Evolutionary conservation across 306 rosid species (phyloP), one percentile per base, ranked within the genome.

Genomic region (Rosa chinensis): DNA sequence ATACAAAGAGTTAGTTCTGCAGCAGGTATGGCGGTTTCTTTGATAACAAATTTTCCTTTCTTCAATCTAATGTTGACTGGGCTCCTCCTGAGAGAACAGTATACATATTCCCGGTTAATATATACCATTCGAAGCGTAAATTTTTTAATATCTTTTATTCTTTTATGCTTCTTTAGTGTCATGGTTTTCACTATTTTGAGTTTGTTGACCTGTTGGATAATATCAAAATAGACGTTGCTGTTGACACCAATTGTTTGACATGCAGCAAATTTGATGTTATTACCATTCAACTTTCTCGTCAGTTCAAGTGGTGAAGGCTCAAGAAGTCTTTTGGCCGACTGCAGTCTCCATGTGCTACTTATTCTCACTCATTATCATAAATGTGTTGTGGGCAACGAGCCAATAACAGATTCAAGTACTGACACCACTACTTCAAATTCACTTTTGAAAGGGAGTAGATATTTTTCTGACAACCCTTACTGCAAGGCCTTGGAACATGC

Each of bases 1-100:
- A 85, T 96, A 37, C 98, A 91, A 78, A 90, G 92, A 84, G 99
- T 96, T 77, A 88, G 99, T 81, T 96, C 99, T 78, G 99, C 97
- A 74, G 98, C 99, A 84, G 97, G 99, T 96, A 88, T 77, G 82
- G 73, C 66, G 32, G 66, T 70, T 74, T 61, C 62, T 71, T 43
- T 66, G 55, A 13, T 58, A 25, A 43, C 7, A 16, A 1, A 59
- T 25, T 23, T 72, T 20, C 4, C 16, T 66, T 48, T 66, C 20
- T 72, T 43, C 35, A 58, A 43, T 10, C 21, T 32, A 44, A 20
- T 39, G 53, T 55, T 53, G 21, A 6, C 43, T 64, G 13, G 44
- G 70, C 70, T 6, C 70, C 44, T 32, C 43, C 21, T 64, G 69
- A 63, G 43, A 35, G 44, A 28, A 64, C 70, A 32, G 1, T 16